Evolutionary conservation across 208 protist species (phyloP).

Genomic region (Trypanosoma boissoni): DNA sequence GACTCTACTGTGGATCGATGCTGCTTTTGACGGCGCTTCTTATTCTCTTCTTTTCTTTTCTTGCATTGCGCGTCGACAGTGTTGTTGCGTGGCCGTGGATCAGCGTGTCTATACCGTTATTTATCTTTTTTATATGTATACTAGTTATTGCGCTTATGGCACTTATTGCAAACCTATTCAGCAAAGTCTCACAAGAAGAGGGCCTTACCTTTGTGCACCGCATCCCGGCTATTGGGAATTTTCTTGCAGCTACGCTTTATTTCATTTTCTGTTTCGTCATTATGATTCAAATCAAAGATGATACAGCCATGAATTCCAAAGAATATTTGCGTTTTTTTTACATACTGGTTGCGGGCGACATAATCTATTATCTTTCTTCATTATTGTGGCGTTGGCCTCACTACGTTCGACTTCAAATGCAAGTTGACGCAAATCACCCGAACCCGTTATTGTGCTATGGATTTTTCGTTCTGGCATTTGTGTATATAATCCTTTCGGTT

Average conservation of each 20-base stretch:
- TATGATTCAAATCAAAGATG: conserved; percentile 28
- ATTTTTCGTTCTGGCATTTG: conserved; percentile 68
- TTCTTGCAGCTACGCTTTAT: conserved; percentile 57
- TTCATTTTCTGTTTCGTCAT: conserved; percentile 54
- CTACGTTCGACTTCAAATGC: conserved; percentile 63
- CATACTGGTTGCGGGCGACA: conserved; percentile 70
- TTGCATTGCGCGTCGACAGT: conserved; percentile 45
- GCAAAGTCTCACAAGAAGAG: conserved; percentile 44
- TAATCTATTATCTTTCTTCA: conserved; percentile 80
- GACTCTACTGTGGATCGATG: conserved; percentile 64
- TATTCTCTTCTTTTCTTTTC: conserved; percentile 67
- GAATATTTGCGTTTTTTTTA: conserved; percentile 57
- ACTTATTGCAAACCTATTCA: conserved; percentile 50
- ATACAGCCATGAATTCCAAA: conserved; percentile 25
- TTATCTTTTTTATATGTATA: conserved; percentile 48
- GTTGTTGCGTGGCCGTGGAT: conserved; percentile 41
- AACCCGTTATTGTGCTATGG: conserved; percentile 59
- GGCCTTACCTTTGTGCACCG: conserved; percentile 58
- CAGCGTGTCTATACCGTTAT: conserved; percentile 46
- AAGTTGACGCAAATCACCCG: conserved; percentile 56
- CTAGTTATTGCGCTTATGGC: conserved; percentile 46
- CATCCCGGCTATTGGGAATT: conserved; percentile 75
- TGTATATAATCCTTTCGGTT: conserved; percentile 60
- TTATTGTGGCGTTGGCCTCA: conserved; percentile 85
- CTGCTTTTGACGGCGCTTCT: conserved; percentile 51